These are phyloP conservation scores for Kodamaea plutei DNA, from an alignment of 1,139 yeast species.

Conservation along the genomic window DNA sequence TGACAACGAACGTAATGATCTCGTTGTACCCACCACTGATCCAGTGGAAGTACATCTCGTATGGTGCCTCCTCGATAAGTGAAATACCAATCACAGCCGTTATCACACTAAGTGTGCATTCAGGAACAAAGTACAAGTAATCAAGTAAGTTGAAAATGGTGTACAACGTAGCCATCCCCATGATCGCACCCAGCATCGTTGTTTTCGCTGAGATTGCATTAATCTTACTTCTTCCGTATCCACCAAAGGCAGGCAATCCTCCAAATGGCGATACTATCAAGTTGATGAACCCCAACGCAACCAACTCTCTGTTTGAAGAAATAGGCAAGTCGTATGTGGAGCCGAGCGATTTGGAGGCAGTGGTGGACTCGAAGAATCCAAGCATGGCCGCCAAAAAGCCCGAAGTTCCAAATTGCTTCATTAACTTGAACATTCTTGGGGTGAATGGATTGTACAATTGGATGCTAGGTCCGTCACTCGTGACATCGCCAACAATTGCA, in stretches of 20 bases:
- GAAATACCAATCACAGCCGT: constrained; percentile 77
- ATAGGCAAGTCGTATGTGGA: constrained; percentile 63
- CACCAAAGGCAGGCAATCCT: constrained; percentile 91
- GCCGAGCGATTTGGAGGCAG: constrained; percentile 81
- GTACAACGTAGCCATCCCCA: constrained; percentile 69
- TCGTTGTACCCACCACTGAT: constrained; percentile 74
- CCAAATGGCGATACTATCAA: constrained; percentile 66
- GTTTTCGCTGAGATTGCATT: constrained; percentile 85
- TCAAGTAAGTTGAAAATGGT: constrained; percentile 61
- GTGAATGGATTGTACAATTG: constrained; percentile 34
- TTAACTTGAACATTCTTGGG: constrained; percentile 25
- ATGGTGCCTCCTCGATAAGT: constrained; percentile 83
- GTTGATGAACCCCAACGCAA: constrained; percentile 80
- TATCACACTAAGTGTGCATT: constrained; percentile 76
- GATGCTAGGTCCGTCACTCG: constrained; percentile 22
- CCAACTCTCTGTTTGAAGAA: constrained; percentile 70
- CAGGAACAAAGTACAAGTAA: constrained; percentile 69
- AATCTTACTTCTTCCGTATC: constrained; percentile 89
- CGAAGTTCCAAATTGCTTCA: constrained; percentile 46
- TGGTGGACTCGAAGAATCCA: constrained; percentile 91
- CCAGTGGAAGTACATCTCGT: constrained; percentile 72
- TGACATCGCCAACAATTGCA: constrained; percentile 65
- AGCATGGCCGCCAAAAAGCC: constrained; percentile 78
- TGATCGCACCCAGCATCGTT: constrained; percentile 75
- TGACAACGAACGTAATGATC: constrained; percentile 65